These are phyloP conservation scores for Rheum nobile DNA, from an alignment of 148 eudicot species.

Conservation along the genomic window DNA sequence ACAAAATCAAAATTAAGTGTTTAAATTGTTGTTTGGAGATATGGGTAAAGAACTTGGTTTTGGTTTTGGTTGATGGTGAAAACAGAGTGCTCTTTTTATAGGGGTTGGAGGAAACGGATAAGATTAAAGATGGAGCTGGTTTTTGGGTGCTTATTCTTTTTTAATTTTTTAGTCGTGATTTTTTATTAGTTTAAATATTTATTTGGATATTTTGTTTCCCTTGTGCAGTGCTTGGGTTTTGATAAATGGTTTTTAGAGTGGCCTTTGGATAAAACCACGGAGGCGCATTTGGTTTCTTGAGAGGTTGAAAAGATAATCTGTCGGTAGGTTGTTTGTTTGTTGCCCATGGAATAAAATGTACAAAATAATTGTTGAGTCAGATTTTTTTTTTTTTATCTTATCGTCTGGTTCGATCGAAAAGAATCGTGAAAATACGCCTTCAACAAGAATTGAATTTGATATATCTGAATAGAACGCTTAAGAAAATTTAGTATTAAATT, in stretches of 20 bases:
- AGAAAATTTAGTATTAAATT: no score
- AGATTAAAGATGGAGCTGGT: not conserved
- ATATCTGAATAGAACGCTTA: no score
- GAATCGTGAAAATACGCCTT: no score
- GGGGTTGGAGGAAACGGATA: not conserved
- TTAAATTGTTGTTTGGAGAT: not conserved
- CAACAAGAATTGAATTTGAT: no score
- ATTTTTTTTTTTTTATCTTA: not conserved
- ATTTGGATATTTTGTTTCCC: not conserved
- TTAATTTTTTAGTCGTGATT: no score
- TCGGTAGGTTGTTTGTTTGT: not conserved
- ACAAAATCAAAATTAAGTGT: not conserved
- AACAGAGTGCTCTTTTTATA: not conserved
- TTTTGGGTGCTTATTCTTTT: not conserved
- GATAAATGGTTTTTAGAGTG: not conserved
- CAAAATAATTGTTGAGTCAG: not conserved
- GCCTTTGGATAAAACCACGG: not conserved
- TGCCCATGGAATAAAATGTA: not conserved
- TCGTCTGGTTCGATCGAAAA: not conserved
- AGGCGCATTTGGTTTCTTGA: not conserved
- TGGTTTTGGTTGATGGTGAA: not conserved
- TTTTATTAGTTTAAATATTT: not conserved
- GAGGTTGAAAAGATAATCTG: not conserved
- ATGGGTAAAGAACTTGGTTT: not conserved
- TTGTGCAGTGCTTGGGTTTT: constrained; percentile 1